These are phyloP conservation scores for Metschnikowia gelsemii DNA, from an alignment of 805 yeast species.

Conservation along the genomic window DNA sequence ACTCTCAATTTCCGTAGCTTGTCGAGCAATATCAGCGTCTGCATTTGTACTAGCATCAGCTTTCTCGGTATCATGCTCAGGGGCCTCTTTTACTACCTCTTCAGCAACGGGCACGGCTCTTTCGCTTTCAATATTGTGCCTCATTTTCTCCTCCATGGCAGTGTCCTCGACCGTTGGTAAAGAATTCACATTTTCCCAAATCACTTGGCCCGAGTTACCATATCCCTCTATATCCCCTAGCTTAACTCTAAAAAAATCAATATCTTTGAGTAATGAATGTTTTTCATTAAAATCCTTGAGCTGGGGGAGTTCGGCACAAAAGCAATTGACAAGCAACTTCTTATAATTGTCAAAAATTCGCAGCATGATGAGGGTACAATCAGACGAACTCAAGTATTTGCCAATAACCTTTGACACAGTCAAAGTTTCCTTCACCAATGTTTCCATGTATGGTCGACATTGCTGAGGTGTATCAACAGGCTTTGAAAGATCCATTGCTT, in stretches of 20 bases:
- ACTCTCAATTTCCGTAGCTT: neutral
- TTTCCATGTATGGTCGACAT: constrained; percentile 64
- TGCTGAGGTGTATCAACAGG: constrained; percentile 43
- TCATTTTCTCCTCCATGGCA: constrained; percentile 48
- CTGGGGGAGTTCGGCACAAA: constrained; percentile 46
- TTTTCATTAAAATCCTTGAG: constrained; percentile 53
- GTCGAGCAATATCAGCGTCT: neutral
- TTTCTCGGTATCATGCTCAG: constrained; percentile 18
- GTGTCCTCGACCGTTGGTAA: constrained; percentile 50
- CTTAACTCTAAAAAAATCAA: constrained; percentile 63
- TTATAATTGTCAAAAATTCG: constrained; percentile 60
- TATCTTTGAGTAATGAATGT: constrained; percentile 55
- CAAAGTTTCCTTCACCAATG: constrained; percentile 62
- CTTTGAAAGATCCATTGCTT: constrained; percentile 50
- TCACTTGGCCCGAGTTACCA: constrained; percentile 58
- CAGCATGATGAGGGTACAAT: constrained; percentile 45
- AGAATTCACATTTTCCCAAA: constrained; percentile 59
- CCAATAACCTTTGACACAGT: constrained; percentile 60
- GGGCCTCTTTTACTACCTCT: neutral
- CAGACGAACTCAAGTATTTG: constrained; percentile 53
- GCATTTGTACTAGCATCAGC: neutral
- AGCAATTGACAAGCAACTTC: constrained; percentile 49
- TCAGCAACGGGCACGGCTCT: neutral
- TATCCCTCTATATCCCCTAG: constrained; percentile 58
- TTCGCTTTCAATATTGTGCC: constrained; percentile 32